Evolutionary conservation across 1,139 yeast species (phyloP).

Genomic region (Candida freyschussii): DNA sequence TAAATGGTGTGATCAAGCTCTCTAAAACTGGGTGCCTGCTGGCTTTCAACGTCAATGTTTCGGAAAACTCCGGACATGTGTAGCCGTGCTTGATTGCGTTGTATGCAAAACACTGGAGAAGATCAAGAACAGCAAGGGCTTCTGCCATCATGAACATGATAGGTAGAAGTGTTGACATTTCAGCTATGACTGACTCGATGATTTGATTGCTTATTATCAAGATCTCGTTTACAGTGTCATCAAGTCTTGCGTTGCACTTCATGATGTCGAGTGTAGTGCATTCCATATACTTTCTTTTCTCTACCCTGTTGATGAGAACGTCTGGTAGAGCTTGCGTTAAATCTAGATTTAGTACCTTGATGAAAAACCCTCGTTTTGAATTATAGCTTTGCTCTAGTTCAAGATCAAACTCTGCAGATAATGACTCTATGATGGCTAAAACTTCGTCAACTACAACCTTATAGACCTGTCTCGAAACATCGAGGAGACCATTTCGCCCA

Average conservation of each 20-base stretch:
- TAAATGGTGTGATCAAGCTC: conserved; percentile 25
- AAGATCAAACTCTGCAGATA: conserved; percentile 26
- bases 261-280: conserved; percentile 39
- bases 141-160: conserved; percentile 40
- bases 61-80: conserved; percentile 34
- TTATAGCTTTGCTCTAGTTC: conserved; percentile 34
- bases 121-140: conserved; percentile 39
- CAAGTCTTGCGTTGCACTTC: conserved; percentile 37
- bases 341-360: conserved; percentile 26
- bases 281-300: conserved; percentile 33
- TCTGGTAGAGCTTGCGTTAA: conserved; percentile 26
- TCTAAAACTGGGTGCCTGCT: conserved; percentile 42
- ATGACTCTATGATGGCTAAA: conserved; percentile 23
- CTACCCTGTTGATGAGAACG: conserved; percentile 32
- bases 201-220: conserved; percentile 37
- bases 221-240: conserved; percentile 38
- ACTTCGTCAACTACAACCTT: conserved; percentile 36
- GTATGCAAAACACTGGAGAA: conserved; percentile 36
- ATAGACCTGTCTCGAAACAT: conserved; percentile 39
- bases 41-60: conserved; percentile 28
- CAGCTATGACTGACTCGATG: conserved; percentile 30
- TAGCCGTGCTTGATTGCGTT: conserved; percentile 29
- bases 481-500: conserved; percentile 43
- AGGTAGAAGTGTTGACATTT: conserved; percentile 30
- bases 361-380: conserved; percentile 34